A percentile compares a stretch with the other conserved stretches of the same genome.
phyloP scores from a whole-genome alignment of 225 moss, liverwort and hornwort species.

The Ulota crispa region DNA sequence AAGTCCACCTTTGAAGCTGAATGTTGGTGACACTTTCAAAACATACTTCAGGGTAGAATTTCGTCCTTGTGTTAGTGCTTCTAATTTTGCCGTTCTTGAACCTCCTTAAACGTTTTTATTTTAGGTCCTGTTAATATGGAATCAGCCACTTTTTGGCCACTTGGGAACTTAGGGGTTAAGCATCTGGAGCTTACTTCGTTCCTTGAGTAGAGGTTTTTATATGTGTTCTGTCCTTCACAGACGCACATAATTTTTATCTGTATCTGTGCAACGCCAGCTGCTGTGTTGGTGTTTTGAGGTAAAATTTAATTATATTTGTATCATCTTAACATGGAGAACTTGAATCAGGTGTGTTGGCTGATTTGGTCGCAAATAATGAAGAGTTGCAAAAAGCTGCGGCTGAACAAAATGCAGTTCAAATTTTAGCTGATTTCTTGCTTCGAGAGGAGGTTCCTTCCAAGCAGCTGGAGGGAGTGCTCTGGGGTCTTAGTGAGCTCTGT shows the following conservation, averaged over 20 bases:
- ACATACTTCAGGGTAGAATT: background rate
- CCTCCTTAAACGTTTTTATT: background rate
- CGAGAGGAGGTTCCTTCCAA: conserved; percentile 72
- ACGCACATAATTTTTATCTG: background rate
- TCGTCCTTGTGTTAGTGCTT: background rate
- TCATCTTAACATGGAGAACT: conserved; percentile 12
- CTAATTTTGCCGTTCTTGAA: background rate
- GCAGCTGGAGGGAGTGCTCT: conserved; percentile 87
- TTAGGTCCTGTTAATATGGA: background rate
- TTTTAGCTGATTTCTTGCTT: conserved; percentile 71
- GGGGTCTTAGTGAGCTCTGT: conserved; percentile 87
- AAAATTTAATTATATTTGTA: background rate
- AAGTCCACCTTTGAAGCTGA: background rate
- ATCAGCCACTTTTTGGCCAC: background rate
- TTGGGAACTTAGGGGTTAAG: background rate
- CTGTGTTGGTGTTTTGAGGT: background rate
- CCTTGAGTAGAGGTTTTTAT: background rate
- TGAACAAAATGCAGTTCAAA: conserved; percentile 73
- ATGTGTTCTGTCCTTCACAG: background rate
- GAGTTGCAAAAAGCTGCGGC: conserved; percentile 85
- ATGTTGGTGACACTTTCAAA: background rate
- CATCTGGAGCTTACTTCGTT: background rate
- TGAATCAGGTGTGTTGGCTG: conserved; percentile 71
- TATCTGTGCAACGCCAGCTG: background rate
- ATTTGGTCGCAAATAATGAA: conserved; percentile 77